A percentile compares a stretch with the other conserved stretches of the same genome.
Conservation (phyloP, 2,329 filamentous ascomycete species). For the Penicillium olsonii region DNA sequence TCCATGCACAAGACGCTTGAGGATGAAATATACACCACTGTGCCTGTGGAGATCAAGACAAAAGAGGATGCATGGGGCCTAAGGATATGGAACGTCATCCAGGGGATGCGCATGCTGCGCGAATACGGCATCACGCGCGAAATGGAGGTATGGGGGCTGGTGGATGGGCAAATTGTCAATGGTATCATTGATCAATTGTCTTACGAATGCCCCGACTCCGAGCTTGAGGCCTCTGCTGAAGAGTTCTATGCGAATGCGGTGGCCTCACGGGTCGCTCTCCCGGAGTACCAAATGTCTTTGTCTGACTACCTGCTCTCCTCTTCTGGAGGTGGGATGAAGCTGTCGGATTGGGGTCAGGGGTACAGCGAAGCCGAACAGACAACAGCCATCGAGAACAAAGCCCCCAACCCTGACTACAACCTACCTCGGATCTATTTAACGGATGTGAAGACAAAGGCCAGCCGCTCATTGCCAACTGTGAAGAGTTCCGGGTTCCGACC, state of each 20-base stretch:
- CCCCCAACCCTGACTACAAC: conserved; percentile 23
- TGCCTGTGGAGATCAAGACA: conserved; percentile 69
- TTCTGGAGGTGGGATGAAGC: conserved; percentile 35
- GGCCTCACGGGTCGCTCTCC: conserved; percentile 37
- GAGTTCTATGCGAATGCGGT: conserved; percentile 41
- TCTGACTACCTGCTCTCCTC: conserved; percentile 47
- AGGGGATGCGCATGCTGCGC: conserved; percentile 73
- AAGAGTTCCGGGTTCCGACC: conserved; percentile 66
- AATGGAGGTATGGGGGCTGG: conserved; percentile 78
- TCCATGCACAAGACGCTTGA: conserved; percentile 81
- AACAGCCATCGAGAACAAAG: conserved; percentile 5
- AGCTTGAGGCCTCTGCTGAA: conserved; percentile 64
- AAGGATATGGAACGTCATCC: conserved; percentile 86
- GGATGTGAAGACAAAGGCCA: conserved; percentile 81
- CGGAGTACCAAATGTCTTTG: conserved; percentile 49
- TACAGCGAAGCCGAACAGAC: conserved; percentile 12
- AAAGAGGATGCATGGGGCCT: conserved; percentile 83
- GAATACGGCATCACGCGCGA: conserved; percentile 73
- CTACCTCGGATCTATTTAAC: conserved; percentile 67
- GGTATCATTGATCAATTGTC: conserved; percentile 88
- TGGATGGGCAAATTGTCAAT: conserved; percentile 81
- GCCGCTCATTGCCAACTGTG: conserved; percentile 61
- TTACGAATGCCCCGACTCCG: conserved; percentile 71
- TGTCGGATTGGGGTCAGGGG: conserved; percentile 30
- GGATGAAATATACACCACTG: conserved; percentile 77